Percentiles rank a stretch among this genome's conserved stretches.
Conservation (phyloP, 2,329 filamentous ascomycete species). For the Trichophyton benhamiae region DNA sequence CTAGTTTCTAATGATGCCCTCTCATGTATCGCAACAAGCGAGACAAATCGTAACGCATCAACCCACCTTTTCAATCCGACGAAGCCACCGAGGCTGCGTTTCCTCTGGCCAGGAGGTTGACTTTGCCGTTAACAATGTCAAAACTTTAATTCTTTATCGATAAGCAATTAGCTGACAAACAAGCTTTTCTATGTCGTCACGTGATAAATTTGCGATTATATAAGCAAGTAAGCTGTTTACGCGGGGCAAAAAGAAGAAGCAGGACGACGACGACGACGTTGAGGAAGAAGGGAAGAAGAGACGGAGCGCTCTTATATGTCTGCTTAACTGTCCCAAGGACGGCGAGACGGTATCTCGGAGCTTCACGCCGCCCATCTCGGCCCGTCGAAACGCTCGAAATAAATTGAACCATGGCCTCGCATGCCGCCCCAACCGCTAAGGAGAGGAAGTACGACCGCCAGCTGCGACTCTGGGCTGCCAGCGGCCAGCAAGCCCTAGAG, state of each 20-base stretch:
- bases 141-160: too few species aligned
- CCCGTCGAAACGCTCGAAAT: not conserved
- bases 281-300: not conserved
- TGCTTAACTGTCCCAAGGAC: not conserved
- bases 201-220: not conserved
- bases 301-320: not conserved
- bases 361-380: not conserved
- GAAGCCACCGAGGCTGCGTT: not conserved
- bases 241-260: not conserved
- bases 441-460: slow-evolving; percentile 86
- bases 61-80: not conserved
- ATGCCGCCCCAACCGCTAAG: slow-evolving; percentile 44
- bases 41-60: not conserved
- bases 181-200: too few species aligned
- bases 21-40: not conserved
- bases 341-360: not conserved
- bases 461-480: slow-evolving; percentile 86
- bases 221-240: slow-evolving; percentile 17
- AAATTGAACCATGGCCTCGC: slow-evolving; percentile 14
- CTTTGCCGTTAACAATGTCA: too few species aligned
- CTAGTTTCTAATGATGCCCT: not conserved
- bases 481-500: slow-evolving; percentile 80
- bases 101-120: too few species aligned
- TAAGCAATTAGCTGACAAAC: too few species aligned
- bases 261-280: too few species aligned